A percentile compares a stretch with the other conserved stretches of the same genome.
Evolutionary conservation across 2,329 filamentous ascomycete genomes (phyloP).

Genomic region (Colletotrichum orbiculare): DNA sequence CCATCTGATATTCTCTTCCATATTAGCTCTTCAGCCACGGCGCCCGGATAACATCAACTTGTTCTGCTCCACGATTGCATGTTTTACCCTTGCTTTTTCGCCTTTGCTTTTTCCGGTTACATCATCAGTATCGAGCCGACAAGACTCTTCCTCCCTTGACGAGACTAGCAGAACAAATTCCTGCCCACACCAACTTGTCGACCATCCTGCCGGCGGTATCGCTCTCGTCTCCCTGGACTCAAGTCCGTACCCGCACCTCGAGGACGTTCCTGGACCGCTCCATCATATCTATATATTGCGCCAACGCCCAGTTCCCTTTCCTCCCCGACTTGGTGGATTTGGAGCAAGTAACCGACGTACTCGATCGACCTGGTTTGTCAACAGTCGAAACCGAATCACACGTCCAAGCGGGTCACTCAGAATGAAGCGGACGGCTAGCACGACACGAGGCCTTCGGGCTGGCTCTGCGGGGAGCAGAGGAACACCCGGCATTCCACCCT

Average conservation of each 20-base stretch:
- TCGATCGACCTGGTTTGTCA: background rate
- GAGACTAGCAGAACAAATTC: conserved; percentile 31
- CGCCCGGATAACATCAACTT: conserved; percentile 12
- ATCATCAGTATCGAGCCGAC: conserved; percentile 29
- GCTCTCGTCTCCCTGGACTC: conserved; percentile 25
- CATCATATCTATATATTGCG: conserved; percentile 24
- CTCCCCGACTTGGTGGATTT: background rate
- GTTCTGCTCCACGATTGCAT: conserved; percentile 21
- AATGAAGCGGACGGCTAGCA: conserved; percentile 36
- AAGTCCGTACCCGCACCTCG: background rate
- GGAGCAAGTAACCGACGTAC: background rate
- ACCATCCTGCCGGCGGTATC: conserved; percentile 10
- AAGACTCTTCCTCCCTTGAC: conserved; percentile 23
- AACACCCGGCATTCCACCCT: conserved; percentile 41
- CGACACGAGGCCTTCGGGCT: conserved; percentile 31
- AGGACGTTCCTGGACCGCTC: background rate
- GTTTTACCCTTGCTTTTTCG: conserved; percentile 37
- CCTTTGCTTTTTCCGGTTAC: conserved; percentile 33
- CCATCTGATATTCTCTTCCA: conserved; percentile 36
- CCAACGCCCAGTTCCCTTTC: conserved; percentile 6
- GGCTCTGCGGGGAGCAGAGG: conserved; percentile 23
- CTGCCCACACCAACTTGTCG: conserved; percentile 31
- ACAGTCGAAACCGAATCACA: conserved; percentile 14
- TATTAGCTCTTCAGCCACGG: conserved; percentile 31
- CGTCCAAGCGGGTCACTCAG: conserved; percentile 7